Base-by-base conservation (phyloP, 495 filamentous ascomycete genomes). In the Tuber borchii region DNA sequence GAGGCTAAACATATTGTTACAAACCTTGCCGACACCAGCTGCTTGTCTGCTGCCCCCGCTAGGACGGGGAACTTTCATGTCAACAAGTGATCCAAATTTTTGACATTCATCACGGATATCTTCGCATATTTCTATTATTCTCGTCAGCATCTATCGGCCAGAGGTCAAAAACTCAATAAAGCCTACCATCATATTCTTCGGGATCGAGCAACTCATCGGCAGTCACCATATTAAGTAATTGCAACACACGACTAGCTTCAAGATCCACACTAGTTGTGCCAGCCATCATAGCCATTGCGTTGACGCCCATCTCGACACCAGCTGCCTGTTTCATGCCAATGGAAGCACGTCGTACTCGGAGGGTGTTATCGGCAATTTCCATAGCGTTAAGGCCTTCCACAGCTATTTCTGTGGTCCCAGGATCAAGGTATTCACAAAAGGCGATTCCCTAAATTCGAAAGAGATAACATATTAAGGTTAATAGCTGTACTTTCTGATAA, bases 271-370 rank as follows among this genome's bases (percentile, higher is more conserved):
- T 92, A 12, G 92, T 95, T 48, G 95, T 97, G 69, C 94, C 93
- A 45, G 95, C 95, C 82, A 99, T 94, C 93, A 98, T 94, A 43
- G 94, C 95, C 93, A 99, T 98, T 77, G 95, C 96, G 78, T 97
- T 97, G 76, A 98, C 94, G 40, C 94, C 91, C 91, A 97, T 95
- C 80, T 98, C 95, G 26, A 95, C 86, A 68, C 93, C 93, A 71
- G 92, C 86, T 17, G 93, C 93, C 83, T 99, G 95, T 40, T 93
- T 94, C 78, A 92, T 90, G 74, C 95, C 95, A 78, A 97, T 92
- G 85, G 93, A 96, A 73, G 95, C 95, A 80, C 93, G 92, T 75
- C 89, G 85, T 43, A 97, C 93, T 85, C 92, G 94, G 70, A 99
- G 90, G 78, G 90, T 88, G 75, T 91, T 90, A 75, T 96, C 94